A percentile compares a stretch with the other conserved stretches of the same genome.
phyloP scores from a whole-genome alignment of 441 rosid genomes.

The Erodium chrysanthum region DNA sequence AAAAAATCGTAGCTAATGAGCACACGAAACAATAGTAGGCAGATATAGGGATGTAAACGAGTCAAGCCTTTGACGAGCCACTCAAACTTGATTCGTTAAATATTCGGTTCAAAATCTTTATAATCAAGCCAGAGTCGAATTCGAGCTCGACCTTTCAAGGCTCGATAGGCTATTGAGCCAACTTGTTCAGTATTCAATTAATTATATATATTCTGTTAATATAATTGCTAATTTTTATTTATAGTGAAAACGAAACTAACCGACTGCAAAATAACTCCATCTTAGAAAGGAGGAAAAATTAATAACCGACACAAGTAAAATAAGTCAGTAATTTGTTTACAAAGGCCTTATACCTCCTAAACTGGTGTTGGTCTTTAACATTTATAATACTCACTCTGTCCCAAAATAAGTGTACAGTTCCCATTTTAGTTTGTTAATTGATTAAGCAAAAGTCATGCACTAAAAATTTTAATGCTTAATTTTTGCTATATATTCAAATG shows the following conservation, averaged over 20 bases:
- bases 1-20: neutral
- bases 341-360: neutral
- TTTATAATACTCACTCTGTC: neutral
- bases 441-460: neutral
- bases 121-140: too few species aligned
- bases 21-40: neutral
- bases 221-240: too few species aligned
- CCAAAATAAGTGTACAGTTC: neutral
- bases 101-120: too few species aligned
- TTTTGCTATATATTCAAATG: neutral
- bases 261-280: neutral
- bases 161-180: too few species aligned
- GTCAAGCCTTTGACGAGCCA: too few species aligned
- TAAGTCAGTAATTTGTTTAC: neutral
- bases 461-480: too few species aligned
- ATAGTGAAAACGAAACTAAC: too few species aligned
- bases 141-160: too few species aligned
- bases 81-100: too few species aligned
- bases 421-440: neutral
- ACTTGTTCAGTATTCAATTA: too few species aligned
- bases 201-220: too few species aligned
- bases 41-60: neutral
- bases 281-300: too few species aligned
- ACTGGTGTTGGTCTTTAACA: neutral
- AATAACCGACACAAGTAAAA: neutral